phyloP scores from a whole-genome alignment of 1,284 basidiomycete species.

The Heterobasidion occidentale region DNA sequence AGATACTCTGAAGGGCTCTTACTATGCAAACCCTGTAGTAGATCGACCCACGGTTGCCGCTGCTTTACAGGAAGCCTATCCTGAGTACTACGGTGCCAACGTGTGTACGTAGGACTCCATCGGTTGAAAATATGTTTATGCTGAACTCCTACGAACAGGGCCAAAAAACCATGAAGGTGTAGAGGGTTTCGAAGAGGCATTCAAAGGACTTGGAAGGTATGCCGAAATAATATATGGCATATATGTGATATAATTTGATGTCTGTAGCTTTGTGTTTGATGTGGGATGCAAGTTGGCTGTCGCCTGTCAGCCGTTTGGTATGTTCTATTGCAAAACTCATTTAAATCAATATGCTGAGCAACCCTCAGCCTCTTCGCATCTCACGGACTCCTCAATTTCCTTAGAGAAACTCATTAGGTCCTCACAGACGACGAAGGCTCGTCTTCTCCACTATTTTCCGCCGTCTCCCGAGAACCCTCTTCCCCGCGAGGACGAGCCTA shows the following conservation, averaged over 20 bases:
- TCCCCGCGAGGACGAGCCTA: constrained; percentile 46
- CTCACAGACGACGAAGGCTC: constrained; percentile 73
- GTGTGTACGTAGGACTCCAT: constrained; percentile 45
- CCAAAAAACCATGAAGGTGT: constrained; percentile 51
- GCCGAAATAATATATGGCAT: constrained; percentile 8
- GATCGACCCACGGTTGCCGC: constrained; percentile 55
- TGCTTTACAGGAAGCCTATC: constrained; percentile 46
- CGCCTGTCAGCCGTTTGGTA: constrained; percentile 86
- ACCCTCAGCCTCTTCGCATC: constrained; percentile 46
- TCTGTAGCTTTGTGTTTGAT: constrained; percentile 61
- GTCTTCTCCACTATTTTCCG: constrained; percentile 89
- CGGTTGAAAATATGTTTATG: neutral
- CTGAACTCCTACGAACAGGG: constrained; percentile 38
- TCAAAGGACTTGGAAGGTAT: constrained; percentile 76
- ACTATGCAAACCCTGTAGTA: constrained; percentile 82
- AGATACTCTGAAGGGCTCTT: constrained; percentile 87
- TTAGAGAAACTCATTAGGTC: constrained; percentile 53
- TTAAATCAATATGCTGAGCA: constrained; percentile 3
- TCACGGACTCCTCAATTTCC: constrained; percentile 57
- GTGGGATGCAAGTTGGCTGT: constrained; percentile 73
- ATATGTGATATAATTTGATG: neutral
- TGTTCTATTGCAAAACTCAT: constrained; percentile 5
- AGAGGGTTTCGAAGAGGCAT: constrained; percentile 75
- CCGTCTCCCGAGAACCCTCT: constrained; percentile 32
- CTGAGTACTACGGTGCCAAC: constrained; percentile 75